These are phyloP conservation scores for Allantophomopsis lycopodina DNA, from an alignment of 2,329 filamentous ascomycete species.

Conservation along the genomic window DNA sequence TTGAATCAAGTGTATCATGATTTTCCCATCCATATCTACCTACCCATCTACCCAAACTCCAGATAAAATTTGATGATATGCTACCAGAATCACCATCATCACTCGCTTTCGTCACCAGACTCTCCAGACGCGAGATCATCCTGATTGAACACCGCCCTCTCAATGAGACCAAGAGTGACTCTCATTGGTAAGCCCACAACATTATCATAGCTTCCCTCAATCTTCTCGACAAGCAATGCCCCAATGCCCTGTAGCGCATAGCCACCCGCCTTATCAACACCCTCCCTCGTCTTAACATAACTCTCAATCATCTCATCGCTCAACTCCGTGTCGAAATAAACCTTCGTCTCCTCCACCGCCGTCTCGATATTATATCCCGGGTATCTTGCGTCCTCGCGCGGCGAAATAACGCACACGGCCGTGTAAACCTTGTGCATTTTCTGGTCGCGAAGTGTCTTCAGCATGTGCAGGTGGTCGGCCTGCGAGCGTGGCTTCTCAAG, in stretches of 20 bases:
- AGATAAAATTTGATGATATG: background rate
- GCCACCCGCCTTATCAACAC: slow-evolving; percentile 89
- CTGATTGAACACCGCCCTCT: slow-evolving; percentile 72
- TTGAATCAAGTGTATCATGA: too few species aligned
- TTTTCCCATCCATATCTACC: too few species aligned
- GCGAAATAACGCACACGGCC: slow-evolving; percentile 70
- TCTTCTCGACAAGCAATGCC: slow-evolving; percentile 72
- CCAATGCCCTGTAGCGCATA: slow-evolving; percentile 90
- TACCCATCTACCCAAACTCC: background rate
- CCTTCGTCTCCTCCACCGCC: slow-evolving; percentile 79
- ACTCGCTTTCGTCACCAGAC: slow-evolving; percentile 26
- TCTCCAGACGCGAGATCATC: slow-evolving; percentile 33
- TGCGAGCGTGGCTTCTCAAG: slow-evolving; percentile 84
- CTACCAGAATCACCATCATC: slow-evolving; percentile 2
- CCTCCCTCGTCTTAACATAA: slow-evolving; percentile 73
- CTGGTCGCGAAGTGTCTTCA: slow-evolving; percentile 68
- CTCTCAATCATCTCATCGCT: slow-evolving; percentile 70
- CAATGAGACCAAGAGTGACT: slow-evolving; percentile 65
- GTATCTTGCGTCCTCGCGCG: slow-evolving; percentile 63
- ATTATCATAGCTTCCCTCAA: slow-evolving; percentile 87
- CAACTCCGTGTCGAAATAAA: slow-evolving; percentile 66
- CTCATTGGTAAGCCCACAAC: slow-evolving; percentile 83
- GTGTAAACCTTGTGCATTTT: slow-evolving; percentile 73
- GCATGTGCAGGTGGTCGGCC: slow-evolving; percentile 70
- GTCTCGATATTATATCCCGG: slow-evolving; percentile 77